Evolutionary conservation across 257 asterid species (phyloP), one percentile per base, ranked within the genome.

Genomic region (Solanum lycopersicoides): DNA sequence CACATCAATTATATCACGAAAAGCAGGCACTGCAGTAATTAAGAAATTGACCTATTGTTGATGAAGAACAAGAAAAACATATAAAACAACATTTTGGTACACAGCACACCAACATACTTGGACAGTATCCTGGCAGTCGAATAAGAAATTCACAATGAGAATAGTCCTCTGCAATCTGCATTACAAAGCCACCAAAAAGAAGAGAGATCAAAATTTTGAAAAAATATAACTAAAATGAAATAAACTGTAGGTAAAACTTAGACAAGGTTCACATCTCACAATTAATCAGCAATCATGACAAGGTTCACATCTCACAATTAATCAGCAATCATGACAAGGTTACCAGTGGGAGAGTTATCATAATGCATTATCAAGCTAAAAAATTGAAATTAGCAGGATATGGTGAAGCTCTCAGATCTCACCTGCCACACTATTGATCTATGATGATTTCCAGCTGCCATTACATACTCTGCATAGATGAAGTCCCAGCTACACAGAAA

Each of bases 401-500:
- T 1, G 16, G 12, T 42, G 6, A 50, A 50, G 45, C 7, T 50
- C 66, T 50, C 32, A 20, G 85, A 50, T 50, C 25, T 89, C 56
- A 97, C 99, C 99, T 97, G 99, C 99, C 99, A 96, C 93, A 97
- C 99, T 65, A 96, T 96, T 76, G 99, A 90, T 39, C 98, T 95
- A 71, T 94, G 98, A 90, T 96, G 94, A 90, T 92, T 93, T 89
- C 99, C 99, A 86, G 99, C 98, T 89, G 93, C 99, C 99, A 96
- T 96, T 39, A 96, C 98, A 87, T 97, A 97, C 89, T 97, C 99
- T 30, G 98, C 98, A 59, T 97, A 97, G 86, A 97, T 97, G 94
- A 95, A 96, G 89, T 97, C 99, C 99, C 99, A 97, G 88, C 99
- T 97, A 94, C 91, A 87, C 86, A 85, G n/a, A 84, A 23, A n/a